phyloP scores from a whole-genome alignment of 495 filamentous ascomycete genomes.

The Annulohypoxylon stygium region DNA sequence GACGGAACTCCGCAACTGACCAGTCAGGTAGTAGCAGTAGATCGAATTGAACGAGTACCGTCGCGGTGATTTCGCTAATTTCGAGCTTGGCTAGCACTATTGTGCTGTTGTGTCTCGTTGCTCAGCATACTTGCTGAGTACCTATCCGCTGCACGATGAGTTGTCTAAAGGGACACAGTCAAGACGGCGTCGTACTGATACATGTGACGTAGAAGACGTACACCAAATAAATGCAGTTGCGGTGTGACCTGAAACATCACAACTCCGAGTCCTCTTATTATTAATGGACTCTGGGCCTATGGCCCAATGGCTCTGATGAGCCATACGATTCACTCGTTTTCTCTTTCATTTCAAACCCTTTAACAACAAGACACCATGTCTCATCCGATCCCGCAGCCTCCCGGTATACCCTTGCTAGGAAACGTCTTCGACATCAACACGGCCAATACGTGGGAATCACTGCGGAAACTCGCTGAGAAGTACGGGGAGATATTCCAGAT shows the following conservation, averaged over 20 bases:
- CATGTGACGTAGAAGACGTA: conserved; percentile 40
- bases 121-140: conserved; percentile 12
- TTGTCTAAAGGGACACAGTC: conserved; percentile 28
- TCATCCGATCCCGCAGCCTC: conserved; percentile 72
- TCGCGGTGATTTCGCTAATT: not conserved
- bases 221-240: conserved; percentile 10
- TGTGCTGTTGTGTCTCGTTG: conserved; percentile 24
- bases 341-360: not conserved
- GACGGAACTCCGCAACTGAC: not conserved
- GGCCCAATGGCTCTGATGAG: not conserved
- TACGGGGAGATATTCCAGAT: conserved; percentile 82
- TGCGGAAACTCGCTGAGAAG: conserved; percentile 72
- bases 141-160: conserved; percentile 37
- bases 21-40: not conserved
- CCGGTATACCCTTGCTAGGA: conserved; percentile 74
- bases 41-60: not conserved
- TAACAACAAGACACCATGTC: conserved; percentile 51
- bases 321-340: not conserved
- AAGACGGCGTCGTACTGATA: conserved; percentile 16
- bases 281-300: conserved; percentile 24
- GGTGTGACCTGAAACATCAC: conserved; percentile 19
- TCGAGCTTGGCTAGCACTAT: not conserved
- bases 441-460: conserved; percentile 71
- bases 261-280: conserved; percentile 23
- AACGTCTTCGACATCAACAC: conserved; percentile 75